phyloP scores from a whole-genome alignment of 371 early-diverging fungal genomes.

The Rhizopus microsporus region DNA sequence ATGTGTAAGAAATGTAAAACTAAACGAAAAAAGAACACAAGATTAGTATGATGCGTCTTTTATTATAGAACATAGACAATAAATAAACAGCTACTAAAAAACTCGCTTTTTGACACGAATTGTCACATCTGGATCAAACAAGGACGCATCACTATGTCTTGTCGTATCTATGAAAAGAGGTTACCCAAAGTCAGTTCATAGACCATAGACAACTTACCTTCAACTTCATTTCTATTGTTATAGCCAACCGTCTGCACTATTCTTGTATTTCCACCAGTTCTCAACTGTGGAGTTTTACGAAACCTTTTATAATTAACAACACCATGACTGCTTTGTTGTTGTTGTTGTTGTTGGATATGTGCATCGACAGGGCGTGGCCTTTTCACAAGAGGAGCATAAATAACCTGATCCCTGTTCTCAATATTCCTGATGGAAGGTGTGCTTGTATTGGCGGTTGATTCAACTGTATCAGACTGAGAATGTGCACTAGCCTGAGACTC shows the following conservation, averaged over 20 bases:
- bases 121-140: slow-evolving; percentile 6
- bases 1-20: slow-evolving; percentile 65
- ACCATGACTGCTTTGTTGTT: not conserved
- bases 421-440: too few relatives aligned
- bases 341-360: not conserved
- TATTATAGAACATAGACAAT: not conserved
- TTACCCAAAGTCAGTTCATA: not conserved
- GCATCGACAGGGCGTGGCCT: not conserved
- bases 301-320: slow-evolving; percentile 7
- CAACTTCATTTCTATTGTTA: not conserved
- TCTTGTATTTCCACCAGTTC: not conserved
- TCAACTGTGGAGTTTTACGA: not conserved
- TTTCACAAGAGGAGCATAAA: not conserved
- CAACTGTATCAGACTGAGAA: too few relatives aligned
- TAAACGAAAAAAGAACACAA: slow-evolving; percentile 36
- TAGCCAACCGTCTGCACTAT: not conserved
- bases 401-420: not conserved
- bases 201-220: not conserved
- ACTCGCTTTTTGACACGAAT: not conserved
- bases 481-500: too few relatives aligned
- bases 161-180: too few relatives aligned
- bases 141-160: not conserved
- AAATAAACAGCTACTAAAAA: not conserved
- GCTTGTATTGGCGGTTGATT: too few relatives aligned
- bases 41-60: not conserved